Evolutionary conservation across 352 stramenopile genomes (phyloP), one percentile per base, ranked within the genome.

Genomic region (Phytophthora rubi): DNA sequence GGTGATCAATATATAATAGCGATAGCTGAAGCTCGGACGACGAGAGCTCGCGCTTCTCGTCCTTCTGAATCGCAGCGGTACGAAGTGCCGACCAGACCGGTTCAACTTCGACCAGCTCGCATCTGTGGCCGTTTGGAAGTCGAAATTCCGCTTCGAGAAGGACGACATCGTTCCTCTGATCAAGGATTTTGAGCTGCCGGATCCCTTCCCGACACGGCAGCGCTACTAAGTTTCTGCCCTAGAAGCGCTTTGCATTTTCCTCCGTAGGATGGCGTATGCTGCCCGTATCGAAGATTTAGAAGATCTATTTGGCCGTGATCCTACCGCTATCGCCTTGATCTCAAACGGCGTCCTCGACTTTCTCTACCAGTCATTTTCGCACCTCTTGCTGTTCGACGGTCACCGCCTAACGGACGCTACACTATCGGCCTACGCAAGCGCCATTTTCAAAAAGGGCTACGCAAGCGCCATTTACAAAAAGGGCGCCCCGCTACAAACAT

Each of bases 211-310:
- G 1, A 65, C 48, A 12, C 39, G 1, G 1, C 33, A 65, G 16
- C 59, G 48, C 23, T 58, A 59, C 15, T 8, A 15, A 8, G n/a
- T 65, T 0, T 55, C 39, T 1, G 33, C 59, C 2, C 6, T 58
- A 12, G 49, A 47, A 12, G 59, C 32, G 9, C 15, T 65, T 32
- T 65, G 47, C 21, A 57, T 65, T 42, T 62, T 57, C 23, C 47
- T 57, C 18, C 47, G 58, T 26, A 35, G 58, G 12, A 65, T 65
- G 58, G 32, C 58, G 10, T 65, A 65, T 57, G 48, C 47, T 30
- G 58, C 48, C 7, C 58, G 58, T 52, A 15, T 65, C 3, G 35
- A 65, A 33, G 58, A 65, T 5, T 45, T 65, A 21, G 33, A 57
- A 39, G 32, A 65, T 7, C 45, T 52, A 12, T 65, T 65, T 52